These are phyloP conservation scores for Trichocomaceae sp. DNA, from an alignment of 2,329 filamentous ascomycete genomes.

Conservation along the genomic window DNA sequence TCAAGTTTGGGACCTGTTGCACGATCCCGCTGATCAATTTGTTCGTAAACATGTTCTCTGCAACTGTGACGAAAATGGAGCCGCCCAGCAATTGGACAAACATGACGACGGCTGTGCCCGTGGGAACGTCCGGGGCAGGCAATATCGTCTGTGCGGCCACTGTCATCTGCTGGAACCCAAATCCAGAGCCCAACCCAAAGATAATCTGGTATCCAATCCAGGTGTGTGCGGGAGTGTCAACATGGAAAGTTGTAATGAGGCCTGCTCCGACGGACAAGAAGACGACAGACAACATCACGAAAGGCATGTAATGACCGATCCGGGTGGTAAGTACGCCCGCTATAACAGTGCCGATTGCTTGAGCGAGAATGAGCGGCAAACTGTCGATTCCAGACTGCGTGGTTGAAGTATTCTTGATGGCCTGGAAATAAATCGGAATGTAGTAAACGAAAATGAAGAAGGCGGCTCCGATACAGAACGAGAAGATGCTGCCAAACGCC, in stretches of 20 bases:
- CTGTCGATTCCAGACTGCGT: constrained; percentile 35
- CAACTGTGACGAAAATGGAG: constrained; percentile 31
- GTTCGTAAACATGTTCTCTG: constrained; percentile 34
- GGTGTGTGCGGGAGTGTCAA: constrained; percentile 15
- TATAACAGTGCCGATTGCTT: constrained; percentile 22
- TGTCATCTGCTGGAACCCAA: constrained; percentile 26
- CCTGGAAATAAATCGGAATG: constrained; percentile 30
- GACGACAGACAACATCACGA: constrained; percentile 21
- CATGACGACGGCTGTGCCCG: constrained; percentile 28
- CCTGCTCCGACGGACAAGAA: constrained; percentile 24
- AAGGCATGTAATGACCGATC: constrained; percentile 21
- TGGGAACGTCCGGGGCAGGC: constrained; percentile 25
- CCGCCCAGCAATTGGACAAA: constrained; percentile 34
- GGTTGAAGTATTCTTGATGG: constrained; percentile 25
- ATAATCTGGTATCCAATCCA: constrained; percentile 23
- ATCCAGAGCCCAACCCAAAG: constrained; percentile 16
- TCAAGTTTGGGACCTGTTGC: constrained; percentile 21
- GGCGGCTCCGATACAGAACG: constrained; percentile 29
- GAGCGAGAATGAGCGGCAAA: constrained; percentile 34
- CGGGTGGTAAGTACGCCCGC: constrained; percentile 22
- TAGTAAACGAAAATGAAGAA: constrained; percentile 30
- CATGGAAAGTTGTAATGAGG: constrained; percentile 28
- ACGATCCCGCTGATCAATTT: constrained; percentile 24
- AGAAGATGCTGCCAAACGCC: constrained; percentile 25
- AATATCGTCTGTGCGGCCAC: constrained; percentile 30